Evolutionary conservation across 139 green algal species (phyloP).

Genomic region (Chara braunii): DNA sequence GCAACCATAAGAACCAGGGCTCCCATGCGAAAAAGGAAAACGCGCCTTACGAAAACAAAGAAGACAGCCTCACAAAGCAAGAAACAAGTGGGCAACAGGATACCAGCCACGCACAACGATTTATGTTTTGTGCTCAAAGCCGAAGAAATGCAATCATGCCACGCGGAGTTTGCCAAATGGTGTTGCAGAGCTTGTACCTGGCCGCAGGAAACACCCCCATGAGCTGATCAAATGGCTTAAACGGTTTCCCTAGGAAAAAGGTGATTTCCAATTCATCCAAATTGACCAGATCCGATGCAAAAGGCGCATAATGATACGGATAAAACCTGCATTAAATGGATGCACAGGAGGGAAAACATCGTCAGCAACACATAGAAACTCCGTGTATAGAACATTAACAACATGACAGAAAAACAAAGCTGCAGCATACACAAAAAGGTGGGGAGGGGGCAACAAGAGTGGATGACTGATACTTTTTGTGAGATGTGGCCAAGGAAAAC

Average conservation of each 20-base stretch:
- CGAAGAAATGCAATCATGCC: neutral
- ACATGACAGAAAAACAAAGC: neutral
- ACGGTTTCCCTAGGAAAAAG: slow-evolving; percentile 76
- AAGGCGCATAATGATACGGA: slow-evolving; percentile 98
- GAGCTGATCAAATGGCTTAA: slow-evolving; percentile 96
- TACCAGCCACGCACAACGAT: neutral
- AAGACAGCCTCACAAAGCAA: no score
- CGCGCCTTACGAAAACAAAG: no score
- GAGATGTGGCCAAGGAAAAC: no score
- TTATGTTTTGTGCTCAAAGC: neutral
- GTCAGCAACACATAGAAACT: no score
- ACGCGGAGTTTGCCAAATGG: neutral
- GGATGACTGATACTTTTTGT: no score
- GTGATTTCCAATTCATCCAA: slow-evolving; percentile 56
- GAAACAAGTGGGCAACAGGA: neutral
- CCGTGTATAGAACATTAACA: no score
- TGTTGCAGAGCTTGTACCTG: slow-evolving; percentile 27
- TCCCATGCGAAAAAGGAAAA: no score
- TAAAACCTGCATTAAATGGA: slow-evolving; percentile 62
- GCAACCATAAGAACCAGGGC: no score
- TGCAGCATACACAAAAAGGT: no score
- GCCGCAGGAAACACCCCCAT: slow-evolving; percentile 93
- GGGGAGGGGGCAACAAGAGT: no score
- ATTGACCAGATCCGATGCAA: slow-evolving; percentile 82
- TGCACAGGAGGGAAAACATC: neutral